These are phyloP conservation scores for Taiwanofungus camphoratus DNA, from an alignment of 1,284 basidiomycete genomes.

Conservation along the genomic window DNA sequence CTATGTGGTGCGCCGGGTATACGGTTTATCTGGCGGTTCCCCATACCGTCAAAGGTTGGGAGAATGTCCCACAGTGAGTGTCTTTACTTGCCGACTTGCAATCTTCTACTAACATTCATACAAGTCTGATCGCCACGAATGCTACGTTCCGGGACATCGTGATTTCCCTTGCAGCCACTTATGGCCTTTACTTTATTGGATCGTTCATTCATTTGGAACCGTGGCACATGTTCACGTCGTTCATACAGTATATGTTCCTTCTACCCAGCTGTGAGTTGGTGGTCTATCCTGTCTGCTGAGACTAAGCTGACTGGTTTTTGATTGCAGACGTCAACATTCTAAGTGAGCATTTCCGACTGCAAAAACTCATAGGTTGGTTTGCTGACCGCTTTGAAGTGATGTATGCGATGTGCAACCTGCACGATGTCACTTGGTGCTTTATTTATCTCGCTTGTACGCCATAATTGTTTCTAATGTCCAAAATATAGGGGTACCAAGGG, in stretches of 20 bases:
- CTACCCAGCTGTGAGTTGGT: conserved; percentile 62
- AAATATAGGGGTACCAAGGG: conserved; percentile 77
- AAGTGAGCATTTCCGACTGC: conserved; percentile 36
- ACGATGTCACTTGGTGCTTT: conserved; percentile 77
- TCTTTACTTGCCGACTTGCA: conserved; percentile 8
- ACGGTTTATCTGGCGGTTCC: conserved; percentile 84
- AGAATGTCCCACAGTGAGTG: conserved; percentile 55
- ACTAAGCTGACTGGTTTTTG: not conserved
- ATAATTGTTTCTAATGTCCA: conserved; percentile 5
- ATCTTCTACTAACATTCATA: no score
- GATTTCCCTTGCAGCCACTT: conserved; percentile 78
- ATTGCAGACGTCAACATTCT: conserved; percentile 79
- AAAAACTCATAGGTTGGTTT: not conserved
- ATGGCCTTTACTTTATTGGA: conserved; percentile 83
- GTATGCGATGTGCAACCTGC: conserved; percentile 87
- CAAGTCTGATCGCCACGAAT: conserved; percentile 56
- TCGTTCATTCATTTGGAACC: conserved; percentile 87
- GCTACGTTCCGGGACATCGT: conserved; percentile 76
- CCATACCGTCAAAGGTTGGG: conserved; percentile 68
- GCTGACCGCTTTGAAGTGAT: conserved; percentile 46
- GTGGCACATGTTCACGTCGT: conserved; percentile 93
- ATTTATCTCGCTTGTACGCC: conserved; percentile 2
- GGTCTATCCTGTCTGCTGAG: conserved; percentile 9
- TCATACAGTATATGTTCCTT: conserved; percentile 80
- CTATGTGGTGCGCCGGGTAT: conserved; percentile 83